Conservation (phyloP, 257 asterid genomes). For the Salvia miltiorrhiza region DNA sequence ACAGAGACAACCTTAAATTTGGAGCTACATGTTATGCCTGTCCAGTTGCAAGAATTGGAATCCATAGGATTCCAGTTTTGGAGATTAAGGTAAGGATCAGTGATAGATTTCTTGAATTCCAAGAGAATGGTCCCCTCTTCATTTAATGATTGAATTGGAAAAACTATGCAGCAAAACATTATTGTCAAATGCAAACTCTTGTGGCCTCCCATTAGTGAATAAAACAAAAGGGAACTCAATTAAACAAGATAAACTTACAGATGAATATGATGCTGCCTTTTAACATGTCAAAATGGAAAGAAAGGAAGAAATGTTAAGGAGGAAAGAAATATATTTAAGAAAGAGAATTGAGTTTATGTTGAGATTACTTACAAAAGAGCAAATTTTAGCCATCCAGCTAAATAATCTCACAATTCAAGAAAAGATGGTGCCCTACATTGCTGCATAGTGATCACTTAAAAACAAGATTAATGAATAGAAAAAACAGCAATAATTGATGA, state of each 20-base stretch:
- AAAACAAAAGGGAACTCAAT: conserved; percentile 6
- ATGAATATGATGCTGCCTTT: not conserved
- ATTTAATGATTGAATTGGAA: conserved; percentile 46
- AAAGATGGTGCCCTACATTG: conserved; percentile 15
- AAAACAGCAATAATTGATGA: conserved; percentile 8
- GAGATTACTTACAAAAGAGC: conserved; percentile 30
- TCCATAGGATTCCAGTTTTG: conserved; percentile 55
- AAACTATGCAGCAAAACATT: conserved; percentile 36
- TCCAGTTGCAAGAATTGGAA: conserved; percentile 72
- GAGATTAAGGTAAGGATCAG: conserved; percentile 55
- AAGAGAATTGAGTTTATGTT: too few relatives aligned
- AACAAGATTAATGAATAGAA: not conserved
- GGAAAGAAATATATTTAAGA: too few relatives aligned
- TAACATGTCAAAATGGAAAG: not conserved
- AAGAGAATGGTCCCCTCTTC: conserved; percentile 63
- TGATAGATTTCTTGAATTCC: conserved; percentile 52
- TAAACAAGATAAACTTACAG: not conserved
- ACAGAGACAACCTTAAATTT: conserved; percentile 46
- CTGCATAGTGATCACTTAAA: conserved; percentile 2
- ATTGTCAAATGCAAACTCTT: conserved; percentile 31
- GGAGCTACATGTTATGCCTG: conserved; percentile 48
- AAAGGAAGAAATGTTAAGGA: too few relatives aligned
- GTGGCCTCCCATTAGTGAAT: conserved; percentile 46
- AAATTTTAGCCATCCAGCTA: conserved; percentile 20
- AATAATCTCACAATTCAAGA: conserved; percentile 8